phyloP scores from a whole-genome alignment of 2,329 filamentous ascomycete genomes.

The Zasmidium angulare region DNA sequence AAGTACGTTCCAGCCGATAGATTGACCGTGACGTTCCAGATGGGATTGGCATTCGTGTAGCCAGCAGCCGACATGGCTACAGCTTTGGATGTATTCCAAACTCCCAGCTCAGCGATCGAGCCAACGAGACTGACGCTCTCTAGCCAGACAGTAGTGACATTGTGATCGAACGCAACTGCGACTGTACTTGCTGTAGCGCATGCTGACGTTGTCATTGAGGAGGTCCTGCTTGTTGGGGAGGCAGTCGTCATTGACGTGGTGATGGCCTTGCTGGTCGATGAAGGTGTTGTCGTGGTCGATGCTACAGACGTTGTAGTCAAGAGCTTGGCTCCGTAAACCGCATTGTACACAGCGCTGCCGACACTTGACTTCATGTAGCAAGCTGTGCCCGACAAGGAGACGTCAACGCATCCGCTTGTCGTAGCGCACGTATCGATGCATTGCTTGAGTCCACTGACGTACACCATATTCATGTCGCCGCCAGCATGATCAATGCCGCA shows the following conservation, averaged over 20 bases:
- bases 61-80: constrained; percentile 56
- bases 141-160: constrained; percentile 58
- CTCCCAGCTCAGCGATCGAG: constrained; percentile 57
- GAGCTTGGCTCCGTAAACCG: constrained; percentile 1
- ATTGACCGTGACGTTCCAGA: constrained; percentile 61
- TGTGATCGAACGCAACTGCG: constrained; percentile 62
- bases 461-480: constrained; percentile 28
- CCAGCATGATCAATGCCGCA: constrained; percentile 32
- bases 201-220: constrained; percentile 29
- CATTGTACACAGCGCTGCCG: constrained; percentile 12
- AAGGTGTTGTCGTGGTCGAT: constrained; percentile 42
- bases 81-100: constrained; percentile 57
- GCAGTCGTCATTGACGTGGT: no score
- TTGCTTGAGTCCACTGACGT: constrained; percentile 19
- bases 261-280: constrained; percentile 38
- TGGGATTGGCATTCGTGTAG: constrained; percentile 59
- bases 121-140: constrained; percentile 67
- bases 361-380: constrained; percentile 33
- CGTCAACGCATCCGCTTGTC: constrained; percentile 23
- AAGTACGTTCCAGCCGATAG: constrained; percentile 58
- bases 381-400: constrained; percentile 25
- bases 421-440: constrained; percentile 29
- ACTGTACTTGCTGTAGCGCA: constrained; percentile 40
- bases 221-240: constrained; percentile 23
- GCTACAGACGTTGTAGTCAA: constrained; percentile 28